Evolutionary conservation across 2,329 filamentous ascomycete genomes (phyloP), one percentile per base, ranked within the genome.

Genomic region (Drechslerella coelobrocha): DNA sequence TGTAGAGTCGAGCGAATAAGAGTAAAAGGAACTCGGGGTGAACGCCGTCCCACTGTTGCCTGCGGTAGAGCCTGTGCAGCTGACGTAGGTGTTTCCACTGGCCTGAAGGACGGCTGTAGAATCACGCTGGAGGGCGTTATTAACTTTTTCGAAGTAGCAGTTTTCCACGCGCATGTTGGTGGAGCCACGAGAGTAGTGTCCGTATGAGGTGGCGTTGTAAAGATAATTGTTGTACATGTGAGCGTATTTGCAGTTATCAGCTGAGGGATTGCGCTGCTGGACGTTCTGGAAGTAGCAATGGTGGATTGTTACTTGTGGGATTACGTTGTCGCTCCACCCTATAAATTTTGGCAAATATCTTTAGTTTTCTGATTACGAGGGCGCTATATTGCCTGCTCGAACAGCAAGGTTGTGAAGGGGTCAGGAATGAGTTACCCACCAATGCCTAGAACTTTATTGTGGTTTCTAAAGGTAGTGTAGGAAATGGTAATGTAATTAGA

Each of bases 391-490:
- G n/a, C n/a, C n/a, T 37, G 39, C 39, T 19, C 4, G 24, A 21
- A 37, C 5, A 21, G 8, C 1, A 21, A 37, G 14, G 39, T 43
- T 9, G 10, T 17, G 8, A 9, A 24, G 9, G 19, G 47, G 4
- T 23, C 7, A 12, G 23, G 24, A 14, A 1, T 14, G 7, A 1
- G 5, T 12, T 19, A 23, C 61, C 29, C 61, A 68, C 62, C 74
- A 47, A 75, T 75, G 14, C 74, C 74, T n/a, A 75, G 73, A 17
- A 72, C 73, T 52, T 75, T 75, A 59, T 75, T 75, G 59, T 75
- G 74, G 51, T 75, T 68, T 34, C 71, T 68, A 31, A 75, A 71
- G 5, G 74, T 63, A 47, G 59, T 71, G 41, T 74, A 73, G 14
- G 74, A 75, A 27, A 75, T 71, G 1, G 74, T 75, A 29, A 75